phyloP scores from a whole-genome alignment of 2,329 filamentous ascomycete genomes.

The Knoxdaviesia capensis region DNA sequence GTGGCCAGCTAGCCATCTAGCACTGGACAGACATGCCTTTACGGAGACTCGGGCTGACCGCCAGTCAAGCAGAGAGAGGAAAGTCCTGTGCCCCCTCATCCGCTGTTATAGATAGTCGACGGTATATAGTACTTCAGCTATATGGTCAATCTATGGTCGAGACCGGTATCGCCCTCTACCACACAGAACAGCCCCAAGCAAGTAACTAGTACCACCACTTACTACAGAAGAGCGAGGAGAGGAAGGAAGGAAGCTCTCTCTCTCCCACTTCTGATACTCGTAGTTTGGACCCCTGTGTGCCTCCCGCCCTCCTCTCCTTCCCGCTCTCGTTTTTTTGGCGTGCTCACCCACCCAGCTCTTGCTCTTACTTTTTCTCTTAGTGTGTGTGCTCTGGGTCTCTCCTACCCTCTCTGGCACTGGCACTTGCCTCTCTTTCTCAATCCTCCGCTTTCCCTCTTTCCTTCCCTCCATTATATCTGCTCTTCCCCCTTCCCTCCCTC shows the following conservation, averaged over 20 bases:
- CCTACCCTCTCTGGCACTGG: not conserved
- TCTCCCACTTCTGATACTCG: not conserved
- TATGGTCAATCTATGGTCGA: too few relatives aligned
- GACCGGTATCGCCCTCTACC: too few relatives aligned
- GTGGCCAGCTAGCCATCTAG: too few relatives aligned
- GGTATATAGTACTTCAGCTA: too few relatives aligned
- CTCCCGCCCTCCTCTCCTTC: not conserved
- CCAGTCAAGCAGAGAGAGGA: too few relatives aligned
- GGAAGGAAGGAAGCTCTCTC: slow-evolving; percentile 5
- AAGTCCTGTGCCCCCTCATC: too few relatives aligned
- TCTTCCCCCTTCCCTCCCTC: not conserved
- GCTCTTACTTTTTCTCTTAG: not conserved
- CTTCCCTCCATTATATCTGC: not conserved
- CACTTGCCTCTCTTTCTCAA: not conserved
- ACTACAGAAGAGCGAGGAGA: not conserved
- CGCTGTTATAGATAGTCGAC: too few relatives aligned
- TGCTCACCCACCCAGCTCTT: not conserved
- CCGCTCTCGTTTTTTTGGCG: not conserved
- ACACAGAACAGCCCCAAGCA: too few relatives aligned
- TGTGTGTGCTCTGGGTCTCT: not conserved
- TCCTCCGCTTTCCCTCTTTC: not conserved
- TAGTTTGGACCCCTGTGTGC: not conserved
- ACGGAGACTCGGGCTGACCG: too few relatives aligned
- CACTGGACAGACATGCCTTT: too few relatives aligned
- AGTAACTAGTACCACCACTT: too few relatives aligned